Percentiles rank a stretch among this genome's conserved stretches.
These are phyloP conservation scores for Lyophyllum atratum DNA, from an alignment of 768 basidiomycete genomes.

Conservation along the genomic window DNA sequence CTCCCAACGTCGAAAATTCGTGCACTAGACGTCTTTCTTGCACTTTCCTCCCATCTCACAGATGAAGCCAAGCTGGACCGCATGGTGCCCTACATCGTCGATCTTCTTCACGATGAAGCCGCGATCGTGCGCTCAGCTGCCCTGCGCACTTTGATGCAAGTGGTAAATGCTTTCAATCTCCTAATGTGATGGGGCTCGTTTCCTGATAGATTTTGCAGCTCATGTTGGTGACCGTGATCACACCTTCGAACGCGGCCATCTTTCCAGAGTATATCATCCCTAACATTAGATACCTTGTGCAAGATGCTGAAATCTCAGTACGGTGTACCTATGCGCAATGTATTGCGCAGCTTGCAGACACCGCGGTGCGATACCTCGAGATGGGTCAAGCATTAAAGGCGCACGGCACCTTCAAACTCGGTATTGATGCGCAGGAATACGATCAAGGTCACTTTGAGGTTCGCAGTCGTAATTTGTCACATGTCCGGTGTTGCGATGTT, in stretches of 20 bases:
- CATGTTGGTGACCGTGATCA: conserved; percentile 27
- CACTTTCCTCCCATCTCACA: conserved; percentile 76
- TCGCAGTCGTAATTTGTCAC: conserved; percentile 12
- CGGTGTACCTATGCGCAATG: conserved; percentile 81
- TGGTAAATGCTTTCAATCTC: too few species aligned
- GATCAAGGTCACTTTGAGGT: conserved; percentile 86
- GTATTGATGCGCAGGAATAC: conserved; percentile 66
- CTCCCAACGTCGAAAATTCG: conserved; percentile 85
- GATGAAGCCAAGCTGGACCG: conserved; percentile 96
- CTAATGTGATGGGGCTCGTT: neutral
- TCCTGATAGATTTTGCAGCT: conserved; percentile 10
- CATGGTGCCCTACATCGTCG: conserved; percentile 89
- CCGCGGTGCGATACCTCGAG: conserved; percentile 85
- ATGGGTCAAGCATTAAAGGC: conserved; percentile 91
- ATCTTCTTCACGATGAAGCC: conserved; percentile 83
- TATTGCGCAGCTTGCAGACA: conserved; percentile 83
- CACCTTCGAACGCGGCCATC: conserved; percentile 52
- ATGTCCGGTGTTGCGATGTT: neutral
- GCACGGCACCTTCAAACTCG: conserved; percentile 70
- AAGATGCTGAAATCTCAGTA: conserved; percentile 84
- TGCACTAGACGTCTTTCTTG: conserved; percentile 85
- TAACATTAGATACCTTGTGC: conserved; percentile 78
- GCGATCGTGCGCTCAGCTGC: conserved; percentile 82
- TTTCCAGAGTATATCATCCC: conserved; percentile 97
- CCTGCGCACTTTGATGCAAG: conserved; percentile 77